Base-by-base conservation (phyloP, 805 yeast species). In the Barnettozyma vustinii region DNA sequence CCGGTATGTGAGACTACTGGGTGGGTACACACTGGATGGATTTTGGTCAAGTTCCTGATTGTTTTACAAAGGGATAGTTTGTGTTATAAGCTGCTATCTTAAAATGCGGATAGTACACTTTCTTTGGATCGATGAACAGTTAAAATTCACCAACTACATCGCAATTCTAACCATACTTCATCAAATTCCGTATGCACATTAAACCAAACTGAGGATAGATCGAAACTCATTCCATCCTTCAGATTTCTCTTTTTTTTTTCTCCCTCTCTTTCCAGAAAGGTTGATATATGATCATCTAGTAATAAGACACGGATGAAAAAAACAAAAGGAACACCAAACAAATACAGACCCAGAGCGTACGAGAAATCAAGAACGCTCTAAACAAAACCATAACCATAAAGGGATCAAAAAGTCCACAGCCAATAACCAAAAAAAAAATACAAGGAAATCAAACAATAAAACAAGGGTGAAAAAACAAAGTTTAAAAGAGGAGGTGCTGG, bases 191-290 rank as follows among this genome's bases (percentile, higher is more conserved):
- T 30, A 30, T 30, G 33, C 16, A 30, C 33, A 30, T 30, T 30
- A 15, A 30, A 12, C 9, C 3, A 13, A 30, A 13, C 16, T 30
- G 33, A 30, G 33, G 33, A 30, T 30, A 30, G 33, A 15, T 13
- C 33, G 16, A 30, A 30, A 13, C 33, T 7, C 33, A 44, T 19
- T 18, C 32, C 39, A 18, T 20, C 23, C 23, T 36, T 12, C 18
- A 16, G 9, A 15, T 21, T 19, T 39, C 30, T 18, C 30, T 21
- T 23, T 21, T 21, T 20, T 13, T 37, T 37, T 21, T 37, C 15
- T 18, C 41, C 20, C 27, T 19, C 21, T 44, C 25, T 44, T 41
- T 46, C 45, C 41, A 36, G 36, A 46, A 36, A 40, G 48, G 48
- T n/a, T 25, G 32, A 27, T 20, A 33, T 9, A 45, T 23, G 8